Conservation (phyloP, 192 early-diverging fungal genomes). For the Linnemannia elongata region DNA sequence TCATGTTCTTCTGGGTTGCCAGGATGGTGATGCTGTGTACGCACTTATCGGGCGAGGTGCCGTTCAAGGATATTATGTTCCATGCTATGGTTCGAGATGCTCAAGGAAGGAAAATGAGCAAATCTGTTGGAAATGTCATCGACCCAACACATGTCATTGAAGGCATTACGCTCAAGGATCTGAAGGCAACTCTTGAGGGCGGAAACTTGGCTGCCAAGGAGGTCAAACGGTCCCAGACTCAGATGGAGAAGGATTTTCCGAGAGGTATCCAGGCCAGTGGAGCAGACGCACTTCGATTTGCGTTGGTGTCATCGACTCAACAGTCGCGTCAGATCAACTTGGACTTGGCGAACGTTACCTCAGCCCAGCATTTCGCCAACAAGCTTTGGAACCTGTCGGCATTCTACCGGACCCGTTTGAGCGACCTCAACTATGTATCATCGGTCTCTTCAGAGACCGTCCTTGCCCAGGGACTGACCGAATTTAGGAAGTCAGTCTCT, state of each 20-base stretch:
- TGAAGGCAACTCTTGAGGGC: slow-evolving; percentile 76
- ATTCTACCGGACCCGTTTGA: slow-evolving; percentile 76
- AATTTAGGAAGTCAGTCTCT: background rate
- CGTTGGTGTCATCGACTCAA: slow-evolving; percentile 77
- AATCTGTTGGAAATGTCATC: slow-evolving; percentile 90
- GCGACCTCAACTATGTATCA: slow-evolving; percentile 58
- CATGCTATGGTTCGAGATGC: slow-evolving; percentile 95
- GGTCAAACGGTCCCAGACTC: slow-evolving; percentile 73
- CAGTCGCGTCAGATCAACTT: slow-evolving; percentile 95
- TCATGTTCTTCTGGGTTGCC: slow-evolving; percentile 99
- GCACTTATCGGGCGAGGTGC: slow-evolving; percentile 82
- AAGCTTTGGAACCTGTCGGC: slow-evolving; percentile 95
- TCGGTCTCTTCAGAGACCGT: slow-evolving; percentile 11
- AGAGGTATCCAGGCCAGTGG: slow-evolving; percentile 93
- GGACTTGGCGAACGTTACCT: slow-evolving; percentile 87
- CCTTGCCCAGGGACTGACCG: background rate
- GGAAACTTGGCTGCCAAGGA: slow-evolving; percentile 86
- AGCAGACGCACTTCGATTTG: slow-evolving; percentile 87
- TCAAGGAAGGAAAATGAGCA: slow-evolving; percentile 92
- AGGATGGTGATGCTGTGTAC: slow-evolving; percentile 97
- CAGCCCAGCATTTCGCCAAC: slow-evolving; percentile 94
- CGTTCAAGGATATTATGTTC: slow-evolving; percentile 91
- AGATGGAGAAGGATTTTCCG: slow-evolving; percentile 85
- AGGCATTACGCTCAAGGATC: slow-evolving; percentile 75
- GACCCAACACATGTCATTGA: slow-evolving; percentile 89